Percentiles rank a stretch among this genome's conserved stretches.
Evolutionary conservation across 768 basidiomycete genomes (phyloP).

Genomic region (Suillus americanus): DNA sequence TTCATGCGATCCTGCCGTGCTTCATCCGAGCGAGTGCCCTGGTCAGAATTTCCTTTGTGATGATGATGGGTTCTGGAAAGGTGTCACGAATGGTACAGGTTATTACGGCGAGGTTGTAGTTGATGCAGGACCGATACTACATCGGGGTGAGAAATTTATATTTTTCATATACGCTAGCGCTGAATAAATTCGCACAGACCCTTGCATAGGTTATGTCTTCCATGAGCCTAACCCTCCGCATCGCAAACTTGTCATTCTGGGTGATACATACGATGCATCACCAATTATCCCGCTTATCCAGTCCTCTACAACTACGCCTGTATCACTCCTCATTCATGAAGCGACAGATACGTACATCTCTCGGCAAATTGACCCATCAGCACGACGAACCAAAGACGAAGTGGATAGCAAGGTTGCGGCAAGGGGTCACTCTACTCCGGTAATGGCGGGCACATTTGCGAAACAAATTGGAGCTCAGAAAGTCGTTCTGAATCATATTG

Average conservation of each 20-base stretch:
- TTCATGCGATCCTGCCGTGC: conserved; percentile 44
- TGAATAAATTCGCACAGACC: conserved; percentile 43
- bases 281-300: conserved; percentile 55
- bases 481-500: conserved; percentile 78
- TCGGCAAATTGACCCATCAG: conserved; percentile 45
- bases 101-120: conserved; percentile 47
- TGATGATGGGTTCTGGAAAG: conserved; percentile 64
- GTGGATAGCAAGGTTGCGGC: conserved; percentile 51
- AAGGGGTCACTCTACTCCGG: conserved; percentile 77
- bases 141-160: conserved; percentile 55
- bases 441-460: conserved; percentile 78
- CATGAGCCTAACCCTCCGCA: conserved; percentile 48
- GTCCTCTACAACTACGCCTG: conserved; percentile 33
- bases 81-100: conserved; percentile 43
- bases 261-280: conserved; percentile 72
- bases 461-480: conserved; percentile 54
- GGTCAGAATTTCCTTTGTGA: conserved; percentile 60
- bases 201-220: conserved; percentile 79
- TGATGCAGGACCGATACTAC: conserved; percentile 73
- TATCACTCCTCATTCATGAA: conserved; percentile 82
- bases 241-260: conserved; percentile 73
- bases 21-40: conserved; percentile 63
- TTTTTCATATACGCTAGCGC: background rate
- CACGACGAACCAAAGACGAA: conserved; percentile 41
- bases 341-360: conserved; percentile 77